Conservation (phyloP, 331 rosid species). For the Dryas integrifolia region DNA sequence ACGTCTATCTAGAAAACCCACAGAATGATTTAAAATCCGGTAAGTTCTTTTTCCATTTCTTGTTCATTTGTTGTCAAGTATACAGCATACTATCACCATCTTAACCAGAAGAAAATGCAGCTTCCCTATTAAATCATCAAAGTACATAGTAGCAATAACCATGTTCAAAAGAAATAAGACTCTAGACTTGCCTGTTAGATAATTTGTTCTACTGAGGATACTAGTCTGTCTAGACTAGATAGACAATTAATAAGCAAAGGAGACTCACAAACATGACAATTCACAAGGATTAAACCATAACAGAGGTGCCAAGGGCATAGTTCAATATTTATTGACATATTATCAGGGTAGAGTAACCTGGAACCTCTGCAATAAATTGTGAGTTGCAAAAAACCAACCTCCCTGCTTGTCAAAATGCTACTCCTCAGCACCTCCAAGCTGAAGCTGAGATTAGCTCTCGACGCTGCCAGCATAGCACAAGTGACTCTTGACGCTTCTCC, state of each 20-base stretch:
- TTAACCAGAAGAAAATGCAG: slow-evolving; percentile 16
- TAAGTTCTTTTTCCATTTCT: slow-evolving; percentile 11
- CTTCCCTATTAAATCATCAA: slow-evolving; percentile 17
- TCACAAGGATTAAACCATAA: slow-evolving; percentile 28
- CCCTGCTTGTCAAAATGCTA: slow-evolving; percentile 23
- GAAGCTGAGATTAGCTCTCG: slow-evolving; percentile 46
- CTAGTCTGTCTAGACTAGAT: slow-evolving; percentile 20
- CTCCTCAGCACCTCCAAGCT: slow-evolving; percentile 52
- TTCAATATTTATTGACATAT: slow-evolving; percentile 37
- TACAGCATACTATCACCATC: slow-evolving; percentile 13
- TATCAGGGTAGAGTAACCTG: slow-evolving; percentile 24
- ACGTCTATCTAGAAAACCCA: not conserved
- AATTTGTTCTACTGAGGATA: slow-evolving; percentile 4
- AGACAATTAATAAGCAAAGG: slow-evolving; percentile 15
- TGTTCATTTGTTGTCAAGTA: slow-evolving; percentile 8
- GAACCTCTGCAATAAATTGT: slow-evolving; percentile 33
- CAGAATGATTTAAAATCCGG: not conserved
- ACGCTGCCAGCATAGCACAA: slow-evolving; percentile 49
- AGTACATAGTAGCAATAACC: slow-evolving; percentile 16
- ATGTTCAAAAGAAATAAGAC: slow-evolving; percentile 19
- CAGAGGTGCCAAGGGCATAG: slow-evolving; percentile 31
- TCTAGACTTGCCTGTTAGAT: slow-evolving; percentile 26
- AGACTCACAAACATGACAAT: slow-evolving; percentile 22
- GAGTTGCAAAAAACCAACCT: slow-evolving; percentile 31
- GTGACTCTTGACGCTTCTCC: slow-evolving; percentile 44